These are phyloP conservation scores for Cicer bijugum DNA, from an alignment of 306 rosid species.

Conservation along the genomic window DNA sequence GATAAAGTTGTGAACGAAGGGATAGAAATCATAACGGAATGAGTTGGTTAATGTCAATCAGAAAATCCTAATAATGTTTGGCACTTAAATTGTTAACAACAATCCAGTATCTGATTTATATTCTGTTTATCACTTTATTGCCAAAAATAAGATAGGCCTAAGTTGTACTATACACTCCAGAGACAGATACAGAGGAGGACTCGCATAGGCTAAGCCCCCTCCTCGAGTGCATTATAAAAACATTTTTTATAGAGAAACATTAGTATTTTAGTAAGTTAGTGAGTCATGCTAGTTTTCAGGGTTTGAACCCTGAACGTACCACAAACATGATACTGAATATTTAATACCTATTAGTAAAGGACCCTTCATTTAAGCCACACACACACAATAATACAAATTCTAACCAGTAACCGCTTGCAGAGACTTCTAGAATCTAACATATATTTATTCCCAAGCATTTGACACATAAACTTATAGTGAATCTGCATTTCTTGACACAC, in stretches of 20 bases:
- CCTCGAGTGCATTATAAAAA: not conserved
- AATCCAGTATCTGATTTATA: constrained; percentile 14
- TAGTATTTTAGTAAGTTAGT: not conserved
- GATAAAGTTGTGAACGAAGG: constrained; percentile 21
- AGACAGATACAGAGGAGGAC: not conserved
- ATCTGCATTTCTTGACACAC: not conserved
- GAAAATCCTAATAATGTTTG: constrained; percentile 26
- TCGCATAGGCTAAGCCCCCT: not conserved
- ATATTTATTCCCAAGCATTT: not conserved
- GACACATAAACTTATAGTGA: not conserved
- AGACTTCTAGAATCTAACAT: not conserved
- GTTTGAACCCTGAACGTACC: too few relatives aligned
- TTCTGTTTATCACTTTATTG: not conserved
- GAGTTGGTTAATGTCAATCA: not conserved
- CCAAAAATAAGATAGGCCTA: constrained; percentile 27
- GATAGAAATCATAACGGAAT: constrained; percentile 7
- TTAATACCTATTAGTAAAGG: not conserved
- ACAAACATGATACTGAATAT: not conserved
- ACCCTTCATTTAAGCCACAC: not conserved
- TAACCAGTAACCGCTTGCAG: not conserved
- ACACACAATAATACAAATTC: not conserved
- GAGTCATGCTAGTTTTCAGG: not conserved
- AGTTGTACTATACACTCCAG: constrained; percentile 24
- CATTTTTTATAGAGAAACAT: not conserved
- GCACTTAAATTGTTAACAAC: constrained; percentile 13